Evolutionary conservation across 116 monocot species (phyloP), one percentile per base, ranked within the genome.

Genomic region (Posidonia oceanica): DNA sequence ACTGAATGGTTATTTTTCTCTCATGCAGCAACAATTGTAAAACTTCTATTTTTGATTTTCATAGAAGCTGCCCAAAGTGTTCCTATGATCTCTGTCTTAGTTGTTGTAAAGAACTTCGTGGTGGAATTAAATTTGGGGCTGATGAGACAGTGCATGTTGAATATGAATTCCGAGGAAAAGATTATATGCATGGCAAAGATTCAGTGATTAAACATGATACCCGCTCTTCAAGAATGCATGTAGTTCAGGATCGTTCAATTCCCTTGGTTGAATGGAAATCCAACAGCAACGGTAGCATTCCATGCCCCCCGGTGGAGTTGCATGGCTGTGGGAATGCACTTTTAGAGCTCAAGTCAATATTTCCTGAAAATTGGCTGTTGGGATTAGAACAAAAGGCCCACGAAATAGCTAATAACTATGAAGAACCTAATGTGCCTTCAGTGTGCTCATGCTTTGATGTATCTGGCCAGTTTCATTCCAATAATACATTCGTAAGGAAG

Each of bases 271-370:
- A 76, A 36, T 87, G 87, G 87, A 84, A 84, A 72, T 14, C 65
- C 7, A 77, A 84, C 16, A 54, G 40, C 63, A 78, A 87, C 77
- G 84, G 87, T 20, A 86, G 83, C 66, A 87, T 91, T 63, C 77
- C 78, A 63, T 91, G 91, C 39, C 84, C 87, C 0, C 82, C 80
- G 18, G 64, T 64, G 21, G 80, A 82, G 17, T 39, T 84, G 1
- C 87, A 86, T 53, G 82, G 87, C 7, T 84, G 87, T 69, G 82
- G 78, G 36, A 63, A 66, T 66, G 72, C 72, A 39, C 5, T 66
- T 48, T 63, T 91, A 51, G 80, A 83, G 54, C 67, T 91, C 40
- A 91, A 79, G 68, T 80, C 78, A 61, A 64, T 87, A 14, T 68
- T 86, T 62, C 52, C 71, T 10, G 84, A 81, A 40, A 64, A 79